Evolutionary conservation across 768 basidiomycete genomes (phyloP).

Genomic region (Goffeauzyma gilvescens): DNA sequence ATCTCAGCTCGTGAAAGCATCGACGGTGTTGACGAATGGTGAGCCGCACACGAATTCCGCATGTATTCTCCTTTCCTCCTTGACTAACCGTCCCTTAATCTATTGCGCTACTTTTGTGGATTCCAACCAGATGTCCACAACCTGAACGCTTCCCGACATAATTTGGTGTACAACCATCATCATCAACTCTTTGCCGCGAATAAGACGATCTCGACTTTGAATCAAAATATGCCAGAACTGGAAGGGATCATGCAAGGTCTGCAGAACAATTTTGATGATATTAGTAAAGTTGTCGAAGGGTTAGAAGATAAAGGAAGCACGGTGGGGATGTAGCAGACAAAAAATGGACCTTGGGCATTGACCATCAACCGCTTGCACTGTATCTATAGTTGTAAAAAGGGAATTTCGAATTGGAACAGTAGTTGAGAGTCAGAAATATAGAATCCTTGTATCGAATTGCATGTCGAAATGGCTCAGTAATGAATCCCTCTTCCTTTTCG

Average conservation of each 20-base stretch:
- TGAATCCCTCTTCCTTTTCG: no score
- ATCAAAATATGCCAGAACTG: slow-evolving; percentile 28
- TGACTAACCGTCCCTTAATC: not conserved
- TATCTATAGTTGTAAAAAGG: no score
- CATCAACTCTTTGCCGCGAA: slow-evolving; percentile 31
- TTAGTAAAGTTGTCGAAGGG: slow-evolving; percentile 26
- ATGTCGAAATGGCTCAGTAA: no score
- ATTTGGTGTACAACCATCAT: slow-evolving; percentile 31
- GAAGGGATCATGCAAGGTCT: slow-evolving; percentile 23
- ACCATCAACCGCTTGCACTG: no score
- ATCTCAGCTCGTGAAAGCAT: slow-evolving; percentile 20
- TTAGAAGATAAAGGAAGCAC: no score
- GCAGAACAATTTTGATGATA: slow-evolving; percentile 27
- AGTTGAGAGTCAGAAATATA: no score
- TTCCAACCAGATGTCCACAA: slow-evolving; percentile 20
- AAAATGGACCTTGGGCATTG: no score
- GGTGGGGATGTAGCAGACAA: no score
- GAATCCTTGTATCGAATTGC: no score
- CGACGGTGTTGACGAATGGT: slow-evolving; percentile 19
- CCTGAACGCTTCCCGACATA: slow-evolving; percentile 24
- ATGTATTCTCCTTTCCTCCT: not conserved
- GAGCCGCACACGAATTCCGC: not conserved
- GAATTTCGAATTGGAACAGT: no score
- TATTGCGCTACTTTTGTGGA: not conserved
- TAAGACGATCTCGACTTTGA: slow-evolving; percentile 27